Evolutionary conservation across 2,329 filamentous ascomycete species (phyloP), one percentile per base, ranked within the genome.

Genomic region (Epichloe festucae): DNA sequence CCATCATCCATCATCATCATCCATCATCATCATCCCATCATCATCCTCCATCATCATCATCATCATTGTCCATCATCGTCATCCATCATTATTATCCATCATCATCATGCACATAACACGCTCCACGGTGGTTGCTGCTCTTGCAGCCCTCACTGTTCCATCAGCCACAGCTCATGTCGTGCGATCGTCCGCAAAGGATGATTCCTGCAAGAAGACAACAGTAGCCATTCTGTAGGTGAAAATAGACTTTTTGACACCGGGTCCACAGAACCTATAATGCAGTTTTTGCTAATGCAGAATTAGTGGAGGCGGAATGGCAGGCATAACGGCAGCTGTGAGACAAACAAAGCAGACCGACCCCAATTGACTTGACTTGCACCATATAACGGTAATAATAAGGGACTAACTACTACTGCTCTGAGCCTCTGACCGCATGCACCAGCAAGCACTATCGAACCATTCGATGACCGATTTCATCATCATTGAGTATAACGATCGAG

Each of bases 381-480:
- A 31, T 31, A 31, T 31, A 3, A 31, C 27, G 12, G 14, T 11
- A 27, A 21, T 5, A 27, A 41, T 5, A 27, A 41, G 10, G 27
- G 11, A 12, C 52, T 45, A 10, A 53, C 19, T 17, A 10, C 21
- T n/a, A 31, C 27, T 31, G 27, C 5, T 10, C 8, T 23, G 34
- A 14, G 10, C 31, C 31, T 49, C 46, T 49, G 17, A 50, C 23
- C 12, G 23, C 14, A 21, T 36, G 10, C 31, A 19, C 3, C 8
- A 58, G 58, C 79, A 85, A 71, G 73, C 81, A 3, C 63, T 86
- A 5, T 65, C 71, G 4, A 82, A 85, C 50, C 72, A 74, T 2
- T 83, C 79, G 0, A 67, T 85, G 5, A 66, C 71, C 0, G 81
- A 86, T 53, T 85, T 86, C 53, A 50, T 85, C 7, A 80, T 86